Conservation (phyloP, 805 yeast genomes). For the Yamadazyma akitaensis region DNA sequence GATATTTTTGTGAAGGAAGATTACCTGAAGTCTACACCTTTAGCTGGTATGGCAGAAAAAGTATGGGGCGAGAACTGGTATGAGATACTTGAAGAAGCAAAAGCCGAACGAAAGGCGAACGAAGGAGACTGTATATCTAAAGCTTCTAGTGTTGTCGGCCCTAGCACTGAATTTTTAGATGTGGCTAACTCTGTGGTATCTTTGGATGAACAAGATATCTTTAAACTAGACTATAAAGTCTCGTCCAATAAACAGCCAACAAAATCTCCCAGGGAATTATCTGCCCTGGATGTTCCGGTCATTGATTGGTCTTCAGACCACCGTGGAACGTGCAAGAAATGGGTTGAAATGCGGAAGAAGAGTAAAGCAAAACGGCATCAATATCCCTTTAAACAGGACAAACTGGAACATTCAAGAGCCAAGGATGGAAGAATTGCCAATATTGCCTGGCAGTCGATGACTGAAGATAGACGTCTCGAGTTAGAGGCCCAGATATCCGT, state of each 20-base stretch:
- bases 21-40: not conserved
- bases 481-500: not conserved
- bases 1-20: not conserved
- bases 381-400: not conserved
- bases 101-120: not conserved
- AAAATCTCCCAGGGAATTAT: not conserved
- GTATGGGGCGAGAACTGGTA: not conserved
- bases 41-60: not conserved
- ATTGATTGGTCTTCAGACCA: too few relatives aligned
- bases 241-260: not conserved
- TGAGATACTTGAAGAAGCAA: not conserved
- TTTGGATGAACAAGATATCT: not conserved
- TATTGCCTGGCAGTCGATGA: not conserved
- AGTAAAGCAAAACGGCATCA: not conserved
- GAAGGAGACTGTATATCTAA: not conserved
- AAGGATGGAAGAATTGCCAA: not conserved
- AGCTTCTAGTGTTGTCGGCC: not conserved
- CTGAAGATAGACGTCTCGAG: not conserved
- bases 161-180: not conserved
- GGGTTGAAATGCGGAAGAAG: not conserved
- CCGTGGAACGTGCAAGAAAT: not conserved
- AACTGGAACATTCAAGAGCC: not conserved
- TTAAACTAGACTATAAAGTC: not conserved
- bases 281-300: not conserved
- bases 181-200: not conserved